Percentiles rank a stretch among this genome's conserved stretches.
These are phyloP conservation scores for Neotropicomus parvogracilis DNA, from an alignment of 1,284 basidiomycete genomes.

Conservation along the genomic window DNA sequence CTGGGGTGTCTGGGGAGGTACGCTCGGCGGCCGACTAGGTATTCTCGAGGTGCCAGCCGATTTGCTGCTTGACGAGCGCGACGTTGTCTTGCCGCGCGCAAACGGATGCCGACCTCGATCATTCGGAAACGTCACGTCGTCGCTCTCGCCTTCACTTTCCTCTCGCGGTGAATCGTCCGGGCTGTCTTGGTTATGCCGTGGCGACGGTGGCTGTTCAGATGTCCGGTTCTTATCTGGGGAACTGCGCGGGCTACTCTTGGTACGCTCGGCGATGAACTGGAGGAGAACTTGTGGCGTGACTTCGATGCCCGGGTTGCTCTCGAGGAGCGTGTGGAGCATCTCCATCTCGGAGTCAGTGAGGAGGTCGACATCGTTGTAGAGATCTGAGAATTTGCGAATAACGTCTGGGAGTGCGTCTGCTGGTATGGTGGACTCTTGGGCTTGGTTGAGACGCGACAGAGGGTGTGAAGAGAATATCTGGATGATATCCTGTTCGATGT, in stretches of 20 bases:
- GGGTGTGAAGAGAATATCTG: conserved; percentile 64
- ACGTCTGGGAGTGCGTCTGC: conserved; percentile 66
- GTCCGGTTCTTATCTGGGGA: conserved; percentile 35
- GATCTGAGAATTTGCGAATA: conserved; percentile 55
- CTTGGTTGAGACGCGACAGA: conserved; percentile 49
- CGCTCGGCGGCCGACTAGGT: conserved; percentile 44
- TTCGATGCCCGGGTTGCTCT: conserved; percentile 57
- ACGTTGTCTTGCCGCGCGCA: conserved; percentile 21
- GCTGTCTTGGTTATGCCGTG: conserved; percentile 20
- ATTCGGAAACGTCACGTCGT: conserved; percentile 31
- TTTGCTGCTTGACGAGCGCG: conserved; percentile 57
- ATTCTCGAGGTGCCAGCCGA: conserved; percentile 44
- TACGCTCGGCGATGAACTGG: conserved; percentile 61
- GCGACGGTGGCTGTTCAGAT: conserved; percentile 21
- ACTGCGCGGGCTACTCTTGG: conserved; percentile 44
- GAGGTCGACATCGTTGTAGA: conserved; percentile 56
- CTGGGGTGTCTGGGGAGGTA: conserved; percentile 46
- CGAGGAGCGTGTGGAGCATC: conserved; percentile 53
- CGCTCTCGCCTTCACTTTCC: conserved; percentile 24
- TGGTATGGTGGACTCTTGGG: conserved; percentile 59
- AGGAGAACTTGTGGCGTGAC: conserved; percentile 66
- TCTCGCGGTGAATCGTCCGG: conserved; percentile 34
- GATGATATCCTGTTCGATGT: conserved; percentile 64
- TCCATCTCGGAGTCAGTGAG: conserved; percentile 56
- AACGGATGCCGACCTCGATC: conserved; percentile 36